Conservation (phyloP, 2,329 filamentous ascomycete species). For the Trichoderma guizhouense region DNA sequence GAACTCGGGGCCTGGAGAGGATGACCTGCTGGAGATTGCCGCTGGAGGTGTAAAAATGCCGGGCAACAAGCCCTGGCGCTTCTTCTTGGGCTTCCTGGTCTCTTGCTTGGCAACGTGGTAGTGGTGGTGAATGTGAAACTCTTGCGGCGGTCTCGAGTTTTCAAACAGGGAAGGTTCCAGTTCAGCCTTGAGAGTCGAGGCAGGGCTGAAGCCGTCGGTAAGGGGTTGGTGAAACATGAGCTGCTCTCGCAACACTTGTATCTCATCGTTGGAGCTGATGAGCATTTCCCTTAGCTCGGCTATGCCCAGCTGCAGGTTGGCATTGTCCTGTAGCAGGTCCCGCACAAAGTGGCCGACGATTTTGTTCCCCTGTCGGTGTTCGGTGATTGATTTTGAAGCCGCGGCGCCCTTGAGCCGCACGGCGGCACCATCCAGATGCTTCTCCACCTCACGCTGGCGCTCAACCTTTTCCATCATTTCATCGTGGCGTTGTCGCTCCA, state of each 20-base stretch:
- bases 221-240: constrained; percentile 74
- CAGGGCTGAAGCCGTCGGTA: constrained; percentile 36
- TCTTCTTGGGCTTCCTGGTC: constrained; percentile 65
- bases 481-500: constrained; percentile 76
- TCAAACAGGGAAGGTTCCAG: constrained; percentile 51
- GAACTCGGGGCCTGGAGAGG: constrained; percentile 40
- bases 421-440: constrained; percentile 74
- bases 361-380: constrained; percentile 54
- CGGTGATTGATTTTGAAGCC: constrained; percentile 61
- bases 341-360: constrained; percentile 96
- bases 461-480: constrained; percentile 83
- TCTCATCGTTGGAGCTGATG: constrained; percentile 88
- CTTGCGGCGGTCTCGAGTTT: constrained; percentile 52
- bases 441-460: constrained; percentile 75
- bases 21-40: constrained; percentile 33
- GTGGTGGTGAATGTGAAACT: constrained; percentile 91
- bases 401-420: constrained; percentile 79
- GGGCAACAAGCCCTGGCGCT: constrained; percentile 61
- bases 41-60: constrained; percentile 58
- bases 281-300: constrained; percentile 89
- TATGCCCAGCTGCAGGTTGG: constrained; percentile 87
- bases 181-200: constrained; percentile 67
- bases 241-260: constrained; percentile 80
- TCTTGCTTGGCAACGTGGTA: constrained; percentile 72
- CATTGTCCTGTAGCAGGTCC: constrained; percentile 92